Base-by-base conservation (phyloP, 257 asterid genomes). In the Catharanthus roseus region DNA sequence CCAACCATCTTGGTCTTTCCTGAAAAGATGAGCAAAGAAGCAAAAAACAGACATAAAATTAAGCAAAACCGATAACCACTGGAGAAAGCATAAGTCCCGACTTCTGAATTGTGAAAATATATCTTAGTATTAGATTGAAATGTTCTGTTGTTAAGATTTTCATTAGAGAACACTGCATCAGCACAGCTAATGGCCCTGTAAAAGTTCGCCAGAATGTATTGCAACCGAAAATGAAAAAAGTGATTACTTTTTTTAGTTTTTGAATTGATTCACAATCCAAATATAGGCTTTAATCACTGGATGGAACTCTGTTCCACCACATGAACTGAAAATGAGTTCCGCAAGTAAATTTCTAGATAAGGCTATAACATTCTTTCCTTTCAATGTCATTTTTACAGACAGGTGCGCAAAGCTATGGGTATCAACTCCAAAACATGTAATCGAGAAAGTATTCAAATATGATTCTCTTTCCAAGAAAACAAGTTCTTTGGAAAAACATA, bases 1-100 rank as follows among this genome's bases (percentile, higher is more conserved):
- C 95, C 81, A 93, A 71, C 98, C 98, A 90, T 55, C 77, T 74
- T 7, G 98, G 98, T 21, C 97, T 84, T 81, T 89, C 97, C 98
- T 93, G 85, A 38, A 69, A 69, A 6, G 5, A 24, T 8, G 28
- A 6, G 41, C 51, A 21, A 15, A 0, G 39, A 51, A 42, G 56
- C 8, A 2, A 50, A 54, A 9, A 4, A 44, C n/a, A 5, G 13
- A 10, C 13, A 44, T 4, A 10, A 6, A 4, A 44, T 44, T 44
- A 4, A 44, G 49, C 6, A 44, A n/a, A 44, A 44, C 49, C 49
- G 10, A 10, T 44, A 44, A 44, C 12, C 6, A n/a, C n/a, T n/a
- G n/a, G n/a, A n/a, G n/a, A n/a, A n/a, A n/a, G n/a, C n/a, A n/a
- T n/a, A n/a, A n/a, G n/a, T 19, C 8, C 1, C 18, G 1, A 45